Conservation (phyloP, 352 stramenopile species). For the Elongisporangium prolatum region DNA sequence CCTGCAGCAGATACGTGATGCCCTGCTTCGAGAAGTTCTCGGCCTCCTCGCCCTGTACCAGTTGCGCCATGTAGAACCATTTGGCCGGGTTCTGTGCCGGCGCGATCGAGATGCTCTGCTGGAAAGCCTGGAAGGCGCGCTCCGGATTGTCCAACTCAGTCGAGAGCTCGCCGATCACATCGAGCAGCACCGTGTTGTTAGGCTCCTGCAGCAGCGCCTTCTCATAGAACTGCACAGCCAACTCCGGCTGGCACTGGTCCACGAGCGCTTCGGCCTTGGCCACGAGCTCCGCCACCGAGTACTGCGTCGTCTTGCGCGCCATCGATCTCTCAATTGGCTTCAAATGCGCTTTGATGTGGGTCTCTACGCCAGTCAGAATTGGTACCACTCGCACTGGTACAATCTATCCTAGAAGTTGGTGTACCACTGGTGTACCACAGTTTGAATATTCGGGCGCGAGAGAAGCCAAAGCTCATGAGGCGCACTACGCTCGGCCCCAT, state of each 20-base stretch:
- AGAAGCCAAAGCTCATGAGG: slow-evolving; percentile 34
- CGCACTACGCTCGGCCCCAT: slow-evolving; percentile 82
- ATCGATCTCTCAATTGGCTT: slow-evolving; percentile 12
- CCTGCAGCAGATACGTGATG: slow-evolving; percentile 57
- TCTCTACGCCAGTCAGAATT: slow-evolving; percentile 8
- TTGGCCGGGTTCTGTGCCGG: slow-evolving; percentile 75
- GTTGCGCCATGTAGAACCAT: slow-evolving; percentile 83
- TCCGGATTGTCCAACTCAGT: slow-evolving; percentile 82
- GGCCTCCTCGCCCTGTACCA: slow-evolving; percentile 68
- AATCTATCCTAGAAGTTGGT: background rate
- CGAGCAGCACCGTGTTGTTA: slow-evolving; percentile 60
- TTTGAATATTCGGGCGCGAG: background rate
- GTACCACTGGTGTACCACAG: background rate
- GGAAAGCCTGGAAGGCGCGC: slow-evolving; percentile 65
- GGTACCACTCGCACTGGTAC: slow-evolving; percentile 5
- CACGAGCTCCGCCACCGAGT: slow-evolving; percentile 65
- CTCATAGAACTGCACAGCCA: slow-evolving; percentile 84
- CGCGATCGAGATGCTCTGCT: slow-evolving; percentile 60
- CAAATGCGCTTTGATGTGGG: background rate
- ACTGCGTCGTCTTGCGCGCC: slow-evolving; percentile 23
- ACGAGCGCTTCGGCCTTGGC: slow-evolving; percentile 80
- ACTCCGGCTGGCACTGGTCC: slow-evolving; percentile 80
- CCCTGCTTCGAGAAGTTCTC: slow-evolving; percentile 66
- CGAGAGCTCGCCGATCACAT: slow-evolving; percentile 74
- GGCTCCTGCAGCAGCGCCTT: slow-evolving; percentile 70